Percentiles rank a stretch among this genome's conserved stretches.
phyloP scores from a whole-genome alignment of 225 moss, liverwort and hornwort species.

The Polytrichum commune region DNA sequence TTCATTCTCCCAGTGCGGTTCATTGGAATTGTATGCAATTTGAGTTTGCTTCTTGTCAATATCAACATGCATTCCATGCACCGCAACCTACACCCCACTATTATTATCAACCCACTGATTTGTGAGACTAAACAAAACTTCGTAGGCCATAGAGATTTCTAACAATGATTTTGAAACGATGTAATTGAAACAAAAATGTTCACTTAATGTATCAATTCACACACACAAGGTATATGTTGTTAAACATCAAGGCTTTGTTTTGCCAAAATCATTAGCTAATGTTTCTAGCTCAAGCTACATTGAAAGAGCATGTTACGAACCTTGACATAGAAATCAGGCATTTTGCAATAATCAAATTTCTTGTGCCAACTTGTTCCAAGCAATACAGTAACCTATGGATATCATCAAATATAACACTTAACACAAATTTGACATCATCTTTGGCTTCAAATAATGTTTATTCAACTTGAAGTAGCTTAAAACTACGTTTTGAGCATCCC shows the following conservation, averaged over 20 bases:
- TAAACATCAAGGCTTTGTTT: neutral
- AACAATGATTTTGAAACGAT: neutral
- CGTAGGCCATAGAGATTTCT: neutral
- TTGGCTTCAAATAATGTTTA: neutral
- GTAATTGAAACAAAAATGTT: neutral
- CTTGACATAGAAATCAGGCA: constrained; percentile 88
- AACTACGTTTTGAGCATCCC: neutral
- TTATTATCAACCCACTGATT: constrained; percentile 1
- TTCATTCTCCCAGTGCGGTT: constrained; percentile 53
- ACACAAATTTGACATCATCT: neutral
- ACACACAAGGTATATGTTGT: neutral
- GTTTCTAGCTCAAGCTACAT: neutral
- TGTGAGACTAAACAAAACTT: constrained; percentile 11
- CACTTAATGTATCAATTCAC: neutral
- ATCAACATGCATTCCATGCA: constrained; percentile 52
- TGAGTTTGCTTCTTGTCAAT: constrained; percentile 27
- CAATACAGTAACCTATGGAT: constrained; percentile 62
- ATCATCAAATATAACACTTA: constrained; percentile 1
- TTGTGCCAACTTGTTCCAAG: constrained; percentile 88
- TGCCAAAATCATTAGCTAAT: neutral
- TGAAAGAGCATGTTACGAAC: constrained; percentile 18
- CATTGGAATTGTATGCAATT: constrained; percentile 19
- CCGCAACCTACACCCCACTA: constrained; percentile 33
- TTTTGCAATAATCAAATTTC: constrained; percentile 65
- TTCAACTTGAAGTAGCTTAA: constrained; percentile 5